A percentile compares a stretch with the other conserved stretches of the same genome.
phyloP scores from a whole-genome alignment of 495 filamentous ascomycete genomes.

The Xylaria telfairii region DNA sequence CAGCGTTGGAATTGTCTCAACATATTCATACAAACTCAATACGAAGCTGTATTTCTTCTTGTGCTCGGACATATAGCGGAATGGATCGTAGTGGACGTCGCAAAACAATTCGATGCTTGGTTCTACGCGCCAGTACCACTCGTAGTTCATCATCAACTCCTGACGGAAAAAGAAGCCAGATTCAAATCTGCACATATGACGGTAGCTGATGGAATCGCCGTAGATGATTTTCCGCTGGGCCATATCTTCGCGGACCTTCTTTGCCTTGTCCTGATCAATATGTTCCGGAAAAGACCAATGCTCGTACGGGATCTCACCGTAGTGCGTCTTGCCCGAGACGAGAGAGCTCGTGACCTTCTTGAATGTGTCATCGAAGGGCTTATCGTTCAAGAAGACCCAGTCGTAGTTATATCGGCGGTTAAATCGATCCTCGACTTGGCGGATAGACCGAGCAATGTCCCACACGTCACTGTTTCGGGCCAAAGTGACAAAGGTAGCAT shows the following conservation, averaged over 20 bases:
- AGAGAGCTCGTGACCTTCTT: slow-evolving; percentile 88
- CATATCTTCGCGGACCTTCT: slow-evolving; percentile 84
- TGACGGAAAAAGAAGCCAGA: slow-evolving; percentile 94
- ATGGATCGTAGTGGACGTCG: slow-evolving; percentile 82
- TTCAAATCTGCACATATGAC: slow-evolving; percentile 94
- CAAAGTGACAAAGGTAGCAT: slow-evolving; percentile 95
- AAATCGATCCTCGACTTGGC: slow-evolving; percentile 95
- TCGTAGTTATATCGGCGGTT: slow-evolving; percentile 96
- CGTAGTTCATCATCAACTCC: slow-evolving; percentile 79
- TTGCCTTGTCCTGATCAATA: slow-evolving; percentile 86
- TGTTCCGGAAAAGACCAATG: slow-evolving; percentile 90
- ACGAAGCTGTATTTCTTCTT: slow-evolving; percentile 92
- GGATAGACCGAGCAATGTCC: slow-evolving; percentile 95
- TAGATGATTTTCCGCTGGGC: slow-evolving; percentile 87
- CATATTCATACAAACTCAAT: slow-evolving; percentile 90
- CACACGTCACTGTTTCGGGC: slow-evolving; percentile 92
- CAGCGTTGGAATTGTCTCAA: slow-evolving; percentile 92
- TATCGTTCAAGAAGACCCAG: slow-evolving; percentile 98
- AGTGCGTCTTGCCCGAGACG: slow-evolving; percentile 88
- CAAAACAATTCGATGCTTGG: slow-evolving; percentile 88
- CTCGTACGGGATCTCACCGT: slow-evolving; percentile 81
- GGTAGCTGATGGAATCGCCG: slow-evolving; percentile 89
- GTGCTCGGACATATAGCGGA: slow-evolving; percentile 86
- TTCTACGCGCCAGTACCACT: slow-evolving; percentile 94
- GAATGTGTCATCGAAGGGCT: slow-evolving; percentile 89